Conservation (phyloP, 805 yeast species). For the Candida vaughaniae region DNA sequence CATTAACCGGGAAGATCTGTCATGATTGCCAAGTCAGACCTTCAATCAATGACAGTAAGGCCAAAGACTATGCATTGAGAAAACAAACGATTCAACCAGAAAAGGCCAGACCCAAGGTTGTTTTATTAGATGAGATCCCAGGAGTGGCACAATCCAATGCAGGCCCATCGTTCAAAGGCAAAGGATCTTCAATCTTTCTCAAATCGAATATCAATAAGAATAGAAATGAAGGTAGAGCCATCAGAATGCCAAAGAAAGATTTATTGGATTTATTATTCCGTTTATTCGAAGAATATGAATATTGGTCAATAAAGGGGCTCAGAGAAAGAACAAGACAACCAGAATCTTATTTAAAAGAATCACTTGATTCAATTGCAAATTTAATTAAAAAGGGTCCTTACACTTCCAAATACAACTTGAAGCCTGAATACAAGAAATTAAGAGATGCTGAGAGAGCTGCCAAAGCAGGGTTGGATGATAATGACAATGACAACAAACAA, state of each 20-base stretch:
- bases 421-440: slow-evolving; percentile 83
- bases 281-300: slow-evolving; percentile 90
- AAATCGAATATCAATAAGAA: slow-evolving; percentile 39
- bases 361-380: slow-evolving; percentile 84
- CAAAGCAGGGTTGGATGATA: slow-evolving; percentile 50
- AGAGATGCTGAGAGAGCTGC: slow-evolving; percentile 75
- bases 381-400: slow-evolving; percentile 94
- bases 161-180: slow-evolving; percentile 73
- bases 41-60: slow-evolving; percentile 67
- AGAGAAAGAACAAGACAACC: slow-evolving; percentile 95
- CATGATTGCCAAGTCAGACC: slow-evolving; percentile 93
- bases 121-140: slow-evolving; percentile 73
- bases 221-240: slow-evolving; percentile 78
- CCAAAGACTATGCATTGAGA: slow-evolving; percentile 54
- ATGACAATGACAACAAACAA: slow-evolving; percentile 39
- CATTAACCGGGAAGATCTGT: slow-evolving; percentile 79
- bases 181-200: slow-evolving; percentile 64
- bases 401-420: slow-evolving; percentile 85
- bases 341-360: slow-evolving; percentile 86
- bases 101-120: slow-evolving; percentile 60
- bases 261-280: slow-evolving; percentile 84
- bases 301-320: slow-evolving; percentile 93
- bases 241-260: slow-evolving; percentile 91
- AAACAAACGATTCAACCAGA: slow-evolving; percentile 50
- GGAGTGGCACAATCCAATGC: slow-evolving; percentile 88